Evolutionary conservation across 495 filamentous ascomycete species (phyloP), one percentile per base, ranked within the genome.

Genomic region (Daldinia caldariorum): DNA sequence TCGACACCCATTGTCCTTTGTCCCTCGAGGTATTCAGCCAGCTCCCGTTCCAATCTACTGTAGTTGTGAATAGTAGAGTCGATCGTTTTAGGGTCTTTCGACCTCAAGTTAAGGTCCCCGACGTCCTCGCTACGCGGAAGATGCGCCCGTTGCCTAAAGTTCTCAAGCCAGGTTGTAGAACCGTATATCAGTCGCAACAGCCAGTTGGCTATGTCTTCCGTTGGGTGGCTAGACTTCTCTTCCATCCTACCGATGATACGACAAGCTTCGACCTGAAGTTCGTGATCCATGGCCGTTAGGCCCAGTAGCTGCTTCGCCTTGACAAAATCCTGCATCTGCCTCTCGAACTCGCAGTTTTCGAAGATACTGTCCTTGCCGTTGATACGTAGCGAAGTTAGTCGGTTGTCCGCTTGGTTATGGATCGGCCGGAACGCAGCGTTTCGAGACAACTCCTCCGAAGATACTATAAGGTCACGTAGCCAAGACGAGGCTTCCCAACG

Each of bases 21-120:
- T 10, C 78, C 72, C 1, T 79, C 79, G 10, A 90, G 81, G 69
- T 83, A 91, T 26, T 83, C 81, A 12, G 79, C 84, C 35, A 92
- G 81, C 73, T 89, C 87, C 6, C 75, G 79, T 61, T 89, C 84
- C 8, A 92, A 78, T n/a, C 88, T 82, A 61, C 72, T 78, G 58
- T 81, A 81, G 70, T 85, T 87, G 72, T 85, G 78, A 39, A 86
- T 81, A 18, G 79, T 85, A 35, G 83, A 84, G 72, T 86, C 84
- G 43, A 86, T 83, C 12, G 76, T 83, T 66, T 72, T 82, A 5
- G 81, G 81, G 66, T 87, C 83, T 39, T 77, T 83, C 41, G 83
- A 84, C 31, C 85, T 79, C 45, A 78, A 76, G 31, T 78, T 68
- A 37, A 80, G 80, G 39, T 82, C 78, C 7, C 61, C 78, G 9